phyloP scores from a whole-genome alignment of 495 filamentous ascomycete genomes.

The Glutinoglossum americanum region DNA sequence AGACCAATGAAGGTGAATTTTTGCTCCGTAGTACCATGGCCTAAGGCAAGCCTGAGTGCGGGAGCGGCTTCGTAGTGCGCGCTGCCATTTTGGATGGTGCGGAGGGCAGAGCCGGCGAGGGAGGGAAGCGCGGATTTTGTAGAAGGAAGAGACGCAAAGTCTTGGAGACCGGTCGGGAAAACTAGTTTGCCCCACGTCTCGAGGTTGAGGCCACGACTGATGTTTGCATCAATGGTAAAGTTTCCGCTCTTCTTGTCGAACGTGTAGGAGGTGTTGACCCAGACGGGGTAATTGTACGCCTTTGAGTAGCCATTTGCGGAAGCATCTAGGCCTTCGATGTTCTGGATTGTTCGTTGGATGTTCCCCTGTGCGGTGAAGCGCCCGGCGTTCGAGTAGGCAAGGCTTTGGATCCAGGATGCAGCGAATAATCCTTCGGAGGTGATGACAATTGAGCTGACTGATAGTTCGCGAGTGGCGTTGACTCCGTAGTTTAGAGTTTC shows the following conservation, averaged over 20 bases:
- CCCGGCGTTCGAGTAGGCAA: conserved; percentile 31
- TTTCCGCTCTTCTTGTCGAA: conserved; percentile 23
- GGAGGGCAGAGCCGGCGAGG: conserved; percentile 23
- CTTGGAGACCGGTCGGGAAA: conserved; percentile 34
- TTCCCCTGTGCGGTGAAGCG: conserved; percentile 33
- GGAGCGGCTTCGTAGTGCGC: conserved; percentile 28
- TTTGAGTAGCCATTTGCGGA: conserved; percentile 17
- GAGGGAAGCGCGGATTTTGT: not conserved
- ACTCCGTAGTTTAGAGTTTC: conserved; percentile 38
- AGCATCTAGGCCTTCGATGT: conserved; percentile 34
- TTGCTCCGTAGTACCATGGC: conserved; percentile 32
- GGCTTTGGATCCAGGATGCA: conserved; percentile 7
- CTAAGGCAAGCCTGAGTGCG: conserved; percentile 23
- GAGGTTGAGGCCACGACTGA: conserved; percentile 37
- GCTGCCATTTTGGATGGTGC: conserved; percentile 32
- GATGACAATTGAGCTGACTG: conserved; percentile 26
- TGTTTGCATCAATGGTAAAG: conserved; percentile 33
- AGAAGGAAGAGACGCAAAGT: conserved; percentile 12
- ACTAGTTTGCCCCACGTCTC: conserved; percentile 32
- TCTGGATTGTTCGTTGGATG: conserved; percentile 38
- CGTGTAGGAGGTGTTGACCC: conserved; percentile 31
- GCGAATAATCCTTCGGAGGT: conserved; percentile 19
- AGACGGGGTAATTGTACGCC: conserved; percentile 41
- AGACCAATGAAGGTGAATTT: conserved; percentile 24
- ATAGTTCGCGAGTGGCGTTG: conserved; percentile 32